Evolutionary conservation across 1,139 yeast genomes (phyloP), one percentile per base, ranked within the genome.

Genomic region (Debaryomyces fabryi): DNA sequence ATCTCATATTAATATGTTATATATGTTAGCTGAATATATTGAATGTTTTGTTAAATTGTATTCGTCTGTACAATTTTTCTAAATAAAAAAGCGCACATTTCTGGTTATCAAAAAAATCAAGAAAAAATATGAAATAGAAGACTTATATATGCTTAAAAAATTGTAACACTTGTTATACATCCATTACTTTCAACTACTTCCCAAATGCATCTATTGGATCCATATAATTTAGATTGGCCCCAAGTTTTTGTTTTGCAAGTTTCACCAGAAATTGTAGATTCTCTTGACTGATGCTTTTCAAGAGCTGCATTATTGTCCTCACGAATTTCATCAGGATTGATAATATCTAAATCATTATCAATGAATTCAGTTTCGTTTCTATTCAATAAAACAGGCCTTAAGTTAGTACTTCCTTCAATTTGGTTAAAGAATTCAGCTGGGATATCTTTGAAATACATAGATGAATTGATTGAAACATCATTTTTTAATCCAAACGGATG

Each of bases 151-250:
- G 9, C 20, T 39, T 42, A 51, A 38, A 47, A 51, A 24, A 51
- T 51, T n/a, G 52, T 51, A 13, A 73, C 60, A 12, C 71, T 58
- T 30, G 72, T 62, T 4, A 74, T 63, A 42, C 68, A 63, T 16
- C 68, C 71, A 45, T 65, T 74, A 44, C 71, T 72, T 47, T 76
- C 72, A 36, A 81, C 62, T 10, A 81, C 81, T 54, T 83, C 87
- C 69, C 79, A 76, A n/a, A 82, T 74, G 50, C 79, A 73, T 33
- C 74, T 60, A 21, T 69, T 62, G 51, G 66, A 69, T 2, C 82
- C 81, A 55, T 77, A 76, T 36, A 81, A 58, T 53, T 74, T 75
- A 16, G 80, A 74, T 56, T 79, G 79, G 9, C 85, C 85, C 84
- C 86, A 82, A 6, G 73, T 67, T 47, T 68, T 66, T 4, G 52